Percentiles rank a stretch among this genome's conserved stretches.
Evolutionary conservation across 257 asterid species (phyloP).

Genomic region (Jaltomata sinuosa): DNA sequence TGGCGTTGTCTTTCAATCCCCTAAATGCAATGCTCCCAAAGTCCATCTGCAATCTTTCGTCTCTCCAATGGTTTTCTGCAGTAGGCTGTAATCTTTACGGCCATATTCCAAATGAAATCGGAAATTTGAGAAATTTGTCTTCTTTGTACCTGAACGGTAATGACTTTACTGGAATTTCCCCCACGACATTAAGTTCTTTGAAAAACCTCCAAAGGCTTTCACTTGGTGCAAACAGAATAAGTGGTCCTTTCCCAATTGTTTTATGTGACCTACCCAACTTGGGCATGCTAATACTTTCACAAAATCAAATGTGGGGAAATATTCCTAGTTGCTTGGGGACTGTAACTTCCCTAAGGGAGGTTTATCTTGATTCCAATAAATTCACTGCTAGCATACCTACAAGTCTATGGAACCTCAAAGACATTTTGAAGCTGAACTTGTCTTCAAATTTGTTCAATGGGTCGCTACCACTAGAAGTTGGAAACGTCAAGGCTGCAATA

Average conservation of each 20-base stretch:
- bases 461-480: neutral
- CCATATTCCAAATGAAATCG: slow-evolving; percentile 1
- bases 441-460: neutral
- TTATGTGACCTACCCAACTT: slow-evolving; percentile 2
- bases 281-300: neutral
- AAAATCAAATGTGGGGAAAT: slow-evolving; percentile 11
- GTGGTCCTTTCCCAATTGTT: slow-evolving; percentile 8
- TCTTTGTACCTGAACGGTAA: slow-evolving; percentile 1
- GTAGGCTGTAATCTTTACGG: neutral
- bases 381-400: neutral
- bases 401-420: neutral
- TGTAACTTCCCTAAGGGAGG: slow-evolving; percentile 9
- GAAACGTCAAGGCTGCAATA: neutral
- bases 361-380: slow-evolving; percentile 4
- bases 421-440: neutral
- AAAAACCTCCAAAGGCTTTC: slow-evolving; percentile 2
- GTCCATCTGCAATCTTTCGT: neutral
- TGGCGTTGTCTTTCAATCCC: neutral
- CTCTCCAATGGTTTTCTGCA: neutral
- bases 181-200: neutral
- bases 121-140: slow-evolving; percentile 13
- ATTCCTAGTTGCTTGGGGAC: slow-evolving; percentile 19
- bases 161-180: slow-evolving; percentile 13
- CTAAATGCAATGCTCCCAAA: neutral
- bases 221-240: slow-evolving; percentile 1